These are phyloP conservation scores for Fusarium agapanthi DNA, from an alignment of 2,329 filamentous ascomycete species.

Conservation along the genomic window DNA sequence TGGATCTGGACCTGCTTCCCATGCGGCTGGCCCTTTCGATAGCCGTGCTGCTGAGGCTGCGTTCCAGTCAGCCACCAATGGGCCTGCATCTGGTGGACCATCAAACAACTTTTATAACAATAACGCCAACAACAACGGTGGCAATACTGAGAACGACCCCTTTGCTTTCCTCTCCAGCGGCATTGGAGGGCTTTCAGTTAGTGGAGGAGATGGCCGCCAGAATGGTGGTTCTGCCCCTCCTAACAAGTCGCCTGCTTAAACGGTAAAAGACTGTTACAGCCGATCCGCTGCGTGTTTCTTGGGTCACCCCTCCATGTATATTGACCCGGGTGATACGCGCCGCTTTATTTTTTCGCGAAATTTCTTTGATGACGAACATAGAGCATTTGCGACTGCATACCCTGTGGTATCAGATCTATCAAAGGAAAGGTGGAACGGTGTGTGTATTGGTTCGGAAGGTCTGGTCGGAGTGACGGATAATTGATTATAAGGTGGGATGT, in stretches of 20 bases:
- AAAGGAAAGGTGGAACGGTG: conserved; percentile 48
- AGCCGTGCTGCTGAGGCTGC: conserved; percentile 93
- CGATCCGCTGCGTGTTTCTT: conserved; percentile 41
- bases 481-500: conserved; percentile 49
- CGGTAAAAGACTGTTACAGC: conserved; percentile 32
- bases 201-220: conserved; percentile 70
- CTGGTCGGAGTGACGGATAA: conserved; percentile 52
- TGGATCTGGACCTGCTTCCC: conserved; percentile 77
- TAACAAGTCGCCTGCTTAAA: conserved; percentile 68
- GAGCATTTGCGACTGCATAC: conserved; percentile 56
- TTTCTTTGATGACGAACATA: conserved; percentile 56
- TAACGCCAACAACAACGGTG: conserved; percentile 73
- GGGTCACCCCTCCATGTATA: conserved; percentile 32
- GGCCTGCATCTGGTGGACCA: conserved; percentile 77
- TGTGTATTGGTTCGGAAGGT: conserved; percentile 50
- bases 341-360: conserved; percentile 40
- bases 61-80: conserved; percentile 88
- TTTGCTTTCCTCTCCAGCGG: conserved; percentile 82
- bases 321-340: conserved; percentile 39
- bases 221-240: conserved; percentile 66
- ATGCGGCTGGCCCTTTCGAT: conserved; percentile 88
- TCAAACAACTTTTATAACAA: conserved; percentile 60
- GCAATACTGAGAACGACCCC: conserved; percentile 74
- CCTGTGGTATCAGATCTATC: conserved; percentile 54
- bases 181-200: conserved; percentile 77